These are phyloP conservation scores for Globisporangium rhizosaccharum DNA, from an alignment of 352 stramenopile genomes.

Conservation along the genomic window DNA sequence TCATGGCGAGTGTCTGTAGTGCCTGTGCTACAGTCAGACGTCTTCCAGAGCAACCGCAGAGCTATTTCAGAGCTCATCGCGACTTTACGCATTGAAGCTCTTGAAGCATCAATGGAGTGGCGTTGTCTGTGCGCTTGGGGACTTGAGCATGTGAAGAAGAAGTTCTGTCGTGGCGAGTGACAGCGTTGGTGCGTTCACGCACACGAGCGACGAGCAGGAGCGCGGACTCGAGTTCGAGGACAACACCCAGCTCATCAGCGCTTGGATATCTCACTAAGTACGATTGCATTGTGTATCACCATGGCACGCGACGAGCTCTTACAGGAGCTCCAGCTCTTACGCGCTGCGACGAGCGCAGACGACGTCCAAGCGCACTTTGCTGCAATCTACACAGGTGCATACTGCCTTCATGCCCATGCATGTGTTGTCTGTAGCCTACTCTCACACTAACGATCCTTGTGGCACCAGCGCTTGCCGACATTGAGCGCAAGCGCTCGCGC, in stretches of 20 bases:
- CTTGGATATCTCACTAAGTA: neutral
- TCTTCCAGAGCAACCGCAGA: no score
- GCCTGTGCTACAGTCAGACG: no score
- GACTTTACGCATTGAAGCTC: no score
- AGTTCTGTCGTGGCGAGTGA: no score
- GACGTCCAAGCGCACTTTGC: constrained; percentile 5
- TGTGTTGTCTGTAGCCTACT: neutral
- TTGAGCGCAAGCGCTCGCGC: constrained; percentile 54
- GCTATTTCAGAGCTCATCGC: no score
- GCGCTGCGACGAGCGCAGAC: constrained; percentile 2
- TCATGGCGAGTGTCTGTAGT: no score
- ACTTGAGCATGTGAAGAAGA: no score
- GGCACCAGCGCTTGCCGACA: constrained; percentile 37
- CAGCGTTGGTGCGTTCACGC: neutral
- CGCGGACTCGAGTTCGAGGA: neutral
- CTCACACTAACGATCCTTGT: neutral
- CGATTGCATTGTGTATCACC: neutral
- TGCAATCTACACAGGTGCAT: constrained; percentile 6
- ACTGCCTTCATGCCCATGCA: neutral
- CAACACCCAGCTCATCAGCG: neutral
- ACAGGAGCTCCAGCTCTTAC: constrained; percentile 9
- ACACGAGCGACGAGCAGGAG: no score
- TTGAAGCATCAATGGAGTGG: no score
- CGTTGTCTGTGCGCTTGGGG: no score
- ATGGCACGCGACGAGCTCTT: constrained; percentile 16